Percentiles rank a stretch among this genome's conserved stretches.
These are phyloP conservation scores for Geranomyces variabilis DNA, from an alignment of 192 early-diverging fungal species.

Conservation along the genomic window DNA sequence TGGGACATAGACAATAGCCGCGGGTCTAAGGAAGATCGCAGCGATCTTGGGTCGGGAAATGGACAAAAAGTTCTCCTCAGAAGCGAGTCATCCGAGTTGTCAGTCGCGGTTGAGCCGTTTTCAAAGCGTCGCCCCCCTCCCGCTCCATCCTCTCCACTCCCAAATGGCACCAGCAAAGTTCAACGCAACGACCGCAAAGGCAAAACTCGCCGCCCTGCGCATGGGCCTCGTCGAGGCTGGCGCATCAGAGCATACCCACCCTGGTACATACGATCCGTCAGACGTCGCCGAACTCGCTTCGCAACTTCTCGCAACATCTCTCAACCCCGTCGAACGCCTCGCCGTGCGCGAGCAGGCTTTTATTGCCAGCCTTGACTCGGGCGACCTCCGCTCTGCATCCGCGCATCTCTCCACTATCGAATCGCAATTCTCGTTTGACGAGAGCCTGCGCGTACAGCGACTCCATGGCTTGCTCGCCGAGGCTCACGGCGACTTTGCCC, in stretches of 20 bases:
- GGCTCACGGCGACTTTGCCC: slow-evolving; percentile 68
- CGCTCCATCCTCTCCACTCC: too few relatives aligned
- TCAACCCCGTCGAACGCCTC: slow-evolving; percentile 33
- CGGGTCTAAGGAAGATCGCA: too few relatives aligned
- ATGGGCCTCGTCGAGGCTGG: slow-evolving; percentile 14
- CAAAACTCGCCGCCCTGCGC: slow-evolving; percentile 17
- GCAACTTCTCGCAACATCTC: slow-evolving; percentile 21
- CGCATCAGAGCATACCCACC: not conserved
- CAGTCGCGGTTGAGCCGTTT: too few relatives aligned
- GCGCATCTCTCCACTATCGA: slow-evolving; percentile 64
- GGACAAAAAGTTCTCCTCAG: too few relatives aligned
- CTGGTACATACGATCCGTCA: slow-evolving; percentile 26
- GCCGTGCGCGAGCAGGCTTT: slow-evolving; percentile 81
- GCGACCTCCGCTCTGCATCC: slow-evolving; percentile 67
- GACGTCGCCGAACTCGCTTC: slow-evolving; percentile 26
- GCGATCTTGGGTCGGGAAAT: too few relatives aligned
- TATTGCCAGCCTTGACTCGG: slow-evolving; percentile 77
- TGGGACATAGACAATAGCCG: too few relatives aligned
- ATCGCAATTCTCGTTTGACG: slow-evolving; percentile 56
- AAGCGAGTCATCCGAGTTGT: too few relatives aligned
- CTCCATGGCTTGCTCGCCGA: slow-evolving; percentile 82
- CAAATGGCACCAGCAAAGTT: slow-evolving; percentile 17
- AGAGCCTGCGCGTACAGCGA: slow-evolving; percentile 44
- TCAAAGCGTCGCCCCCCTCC: too few relatives aligned
- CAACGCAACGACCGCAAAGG: slow-evolving; percentile 1